Evolutionary conservation across 2,329 filamentous ascomycete genomes (phyloP).

Genomic region (Pezicula carpinea): DNA sequence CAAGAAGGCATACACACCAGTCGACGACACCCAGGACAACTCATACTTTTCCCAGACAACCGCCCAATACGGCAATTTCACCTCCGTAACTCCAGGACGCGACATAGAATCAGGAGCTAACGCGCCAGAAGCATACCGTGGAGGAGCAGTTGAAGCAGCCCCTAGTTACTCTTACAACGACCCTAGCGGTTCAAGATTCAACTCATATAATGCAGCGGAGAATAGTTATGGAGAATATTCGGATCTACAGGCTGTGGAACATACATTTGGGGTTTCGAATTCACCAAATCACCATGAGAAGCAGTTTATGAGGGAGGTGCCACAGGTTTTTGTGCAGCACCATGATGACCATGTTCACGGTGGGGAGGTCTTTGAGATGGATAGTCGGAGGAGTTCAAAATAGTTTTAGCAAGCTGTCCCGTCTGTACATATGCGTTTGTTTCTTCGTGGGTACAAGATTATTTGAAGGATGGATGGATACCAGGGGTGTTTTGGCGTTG

Average conservation of each 20-base stretch:
- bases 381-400: conserved; percentile 4
- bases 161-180: conserved; percentile 12
- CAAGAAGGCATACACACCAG: conserved; percentile 6
- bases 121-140: no score
- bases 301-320: conserved; percentile 1
- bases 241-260: no score
- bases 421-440: neutral
- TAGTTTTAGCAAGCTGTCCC: neutral
- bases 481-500: neutral
- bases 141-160: no score
- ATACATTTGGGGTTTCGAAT: conserved; percentile 1
- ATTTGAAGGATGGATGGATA: neutral
- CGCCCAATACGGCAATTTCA: conserved; percentile 4
- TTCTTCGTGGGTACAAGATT: neutral
- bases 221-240: no score
- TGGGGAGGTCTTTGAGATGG: conserved; percentile 14
- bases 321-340: conserved; percentile 15
- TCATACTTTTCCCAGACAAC: conserved; percentile 1
- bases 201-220: conserved; percentile 8
- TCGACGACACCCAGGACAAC: conserved; percentile 3
- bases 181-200: conserved; percentile 15
- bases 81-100: conserved; percentile 4
- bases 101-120: conserved; percentile 6
- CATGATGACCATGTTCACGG: conserved; percentile 9
- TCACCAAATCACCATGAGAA: neutral